phyloP scores from a whole-genome alignment of 176 grass and related monocot genomes.

The Triticum dicoccoides region DNA sequence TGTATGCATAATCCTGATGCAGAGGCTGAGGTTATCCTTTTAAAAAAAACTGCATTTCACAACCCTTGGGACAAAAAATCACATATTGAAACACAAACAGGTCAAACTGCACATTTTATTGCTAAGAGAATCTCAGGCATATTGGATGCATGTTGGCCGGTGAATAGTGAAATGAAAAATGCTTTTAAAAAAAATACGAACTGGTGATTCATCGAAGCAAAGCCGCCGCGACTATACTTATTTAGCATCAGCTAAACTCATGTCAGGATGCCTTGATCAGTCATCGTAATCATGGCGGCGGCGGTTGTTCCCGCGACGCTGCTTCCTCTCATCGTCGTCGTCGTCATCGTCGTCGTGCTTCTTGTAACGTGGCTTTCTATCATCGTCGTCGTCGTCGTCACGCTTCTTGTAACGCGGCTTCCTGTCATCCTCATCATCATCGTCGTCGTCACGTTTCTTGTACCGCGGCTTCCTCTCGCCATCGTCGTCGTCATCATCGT shows the following conservation, averaged over 20 bases:
- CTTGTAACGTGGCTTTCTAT: slow-evolving; percentile 37
- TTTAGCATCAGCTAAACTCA: not conserved
- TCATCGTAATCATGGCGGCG: slow-evolving; percentile 38
- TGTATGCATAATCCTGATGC: too few relatives aligned
- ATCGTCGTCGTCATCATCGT: slow-evolving; percentile 1
- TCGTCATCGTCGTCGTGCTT: slow-evolving; percentile 24
- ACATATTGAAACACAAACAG: too few relatives aligned
- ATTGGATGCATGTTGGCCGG: not conserved
- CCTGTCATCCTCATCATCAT: not conserved
- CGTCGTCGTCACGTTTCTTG: not conserved
- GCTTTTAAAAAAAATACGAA: not conserved
- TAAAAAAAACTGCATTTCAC: too few relatives aligned
- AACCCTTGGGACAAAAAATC: too few relatives aligned
- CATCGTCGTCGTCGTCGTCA: slow-evolving; percentile 16
- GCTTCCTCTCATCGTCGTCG: slow-evolving; percentile 16
- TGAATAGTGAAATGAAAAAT: not conserved
- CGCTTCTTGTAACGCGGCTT: slow-evolving; percentile 42
- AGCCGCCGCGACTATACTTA: too few relatives aligned
- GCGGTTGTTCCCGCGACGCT: slow-evolving; percentile 28
- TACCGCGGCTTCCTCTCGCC: not conserved
- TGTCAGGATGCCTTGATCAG: not conserved
- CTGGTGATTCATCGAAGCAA: too few relatives aligned
- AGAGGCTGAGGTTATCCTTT: too few relatives aligned
- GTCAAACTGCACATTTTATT: not conserved
- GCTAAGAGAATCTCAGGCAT: not conserved